Conservation (phyloP, 148 eudicot genomes). For the Persicaria maculosa region DNA sequence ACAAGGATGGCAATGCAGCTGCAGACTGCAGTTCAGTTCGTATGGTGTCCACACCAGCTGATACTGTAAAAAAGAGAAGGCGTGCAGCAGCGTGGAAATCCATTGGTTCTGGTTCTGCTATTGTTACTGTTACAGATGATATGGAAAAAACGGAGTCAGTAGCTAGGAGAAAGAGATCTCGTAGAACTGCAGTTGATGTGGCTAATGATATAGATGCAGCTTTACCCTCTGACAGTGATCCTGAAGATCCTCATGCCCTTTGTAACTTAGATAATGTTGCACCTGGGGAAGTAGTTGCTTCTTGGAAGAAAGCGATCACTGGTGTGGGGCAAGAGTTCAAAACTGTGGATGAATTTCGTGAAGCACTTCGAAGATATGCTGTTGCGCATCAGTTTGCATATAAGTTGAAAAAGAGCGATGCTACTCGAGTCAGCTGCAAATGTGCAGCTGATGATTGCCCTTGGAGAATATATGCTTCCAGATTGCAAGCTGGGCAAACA, state of each 20-base stretch:
- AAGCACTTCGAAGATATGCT: slow-evolving; percentile 14
- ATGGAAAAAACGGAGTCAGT: background rate
- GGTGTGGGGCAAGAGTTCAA: slow-evolving; percentile 11
- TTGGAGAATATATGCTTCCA: slow-evolving; percentile 13
- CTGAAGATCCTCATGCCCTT: slow-evolving; percentile 2
- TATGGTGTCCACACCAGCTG: slow-evolving; percentile 12
- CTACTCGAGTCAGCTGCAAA: slow-evolving; percentile 11
- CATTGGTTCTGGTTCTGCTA: slow-evolving; percentile 4
- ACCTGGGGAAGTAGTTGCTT: slow-evolving; percentile 10
- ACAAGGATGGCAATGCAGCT: background rate
- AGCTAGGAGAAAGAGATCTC: slow-evolving; percentile 6
- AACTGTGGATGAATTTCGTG: slow-evolving; percentile 12
- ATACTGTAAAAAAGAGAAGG: slow-evolving; percentile 14
- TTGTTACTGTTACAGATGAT: background rate
- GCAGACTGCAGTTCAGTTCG: background rate
- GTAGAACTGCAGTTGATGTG: background rate
- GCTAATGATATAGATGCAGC: background rate
- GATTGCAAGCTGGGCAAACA: slow-evolving; percentile 9
- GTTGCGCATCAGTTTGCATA: slow-evolving; percentile 13
- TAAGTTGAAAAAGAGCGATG: slow-evolving; percentile 9
- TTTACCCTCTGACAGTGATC: slow-evolving; percentile 9
- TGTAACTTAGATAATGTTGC: slow-evolving; percentile 10
- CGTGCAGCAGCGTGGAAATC: background rate
- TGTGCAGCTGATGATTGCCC: slow-evolving; percentile 12
- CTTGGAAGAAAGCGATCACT: slow-evolving; percentile 12